phyloP scores from a whole-genome alignment of 2,329 filamentous ascomycete species.

The Furcasterigmium furcatum region DNA sequence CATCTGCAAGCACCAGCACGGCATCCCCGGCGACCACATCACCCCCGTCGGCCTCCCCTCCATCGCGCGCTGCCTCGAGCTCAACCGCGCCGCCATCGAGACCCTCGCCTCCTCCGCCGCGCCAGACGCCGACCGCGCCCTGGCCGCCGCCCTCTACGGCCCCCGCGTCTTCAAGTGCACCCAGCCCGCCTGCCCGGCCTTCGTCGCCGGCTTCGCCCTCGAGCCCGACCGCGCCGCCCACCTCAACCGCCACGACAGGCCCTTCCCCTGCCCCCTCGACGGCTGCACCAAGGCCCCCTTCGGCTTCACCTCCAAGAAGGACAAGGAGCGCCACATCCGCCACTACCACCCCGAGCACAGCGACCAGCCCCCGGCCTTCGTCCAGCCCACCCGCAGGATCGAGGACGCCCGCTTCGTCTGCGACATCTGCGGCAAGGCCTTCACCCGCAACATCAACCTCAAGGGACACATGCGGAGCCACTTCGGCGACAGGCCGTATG shows the following conservation, averaged over 20 bases:
- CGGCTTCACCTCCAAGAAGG: constrained; percentile 36
- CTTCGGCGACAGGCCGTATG: constrained; percentile 24
- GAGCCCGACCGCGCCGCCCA: constrained; percentile 27
- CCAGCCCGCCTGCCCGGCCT: constrained; percentile 35
- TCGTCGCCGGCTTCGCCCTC: constrained; percentile 35
- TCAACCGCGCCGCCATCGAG: constrained; percentile 26
- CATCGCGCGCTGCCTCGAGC: constrained; percentile 18
- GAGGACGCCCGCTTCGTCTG: constrained; percentile 23
- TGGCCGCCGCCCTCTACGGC: constrained; percentile 30
- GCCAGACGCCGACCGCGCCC: neutral
- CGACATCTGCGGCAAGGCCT: constrained; percentile 28
- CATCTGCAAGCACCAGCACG: constrained; percentile 14
- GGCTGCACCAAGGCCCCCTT: constrained; percentile 27
- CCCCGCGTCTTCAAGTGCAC: constrained; percentile 34
- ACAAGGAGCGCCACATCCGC: constrained; percentile 27
- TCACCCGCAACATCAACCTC: constrained; percentile 31
- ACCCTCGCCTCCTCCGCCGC: constrained; percentile 5
- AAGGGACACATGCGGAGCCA: constrained; percentile 31
- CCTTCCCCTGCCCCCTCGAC: constrained; percentile 29
- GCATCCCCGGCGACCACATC: constrained; percentile 16
- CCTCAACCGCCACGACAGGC: constrained; percentile 32
- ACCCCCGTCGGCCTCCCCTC: constrained; percentile 21
- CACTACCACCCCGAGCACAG: constrained; percentile 20
- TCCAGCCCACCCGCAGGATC: constrained; percentile 12
- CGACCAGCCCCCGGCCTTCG: constrained; percentile 14